Base-by-base conservation (phyloP, 78 protist genomes). In the Trichosphaerium sp. region DNA sequence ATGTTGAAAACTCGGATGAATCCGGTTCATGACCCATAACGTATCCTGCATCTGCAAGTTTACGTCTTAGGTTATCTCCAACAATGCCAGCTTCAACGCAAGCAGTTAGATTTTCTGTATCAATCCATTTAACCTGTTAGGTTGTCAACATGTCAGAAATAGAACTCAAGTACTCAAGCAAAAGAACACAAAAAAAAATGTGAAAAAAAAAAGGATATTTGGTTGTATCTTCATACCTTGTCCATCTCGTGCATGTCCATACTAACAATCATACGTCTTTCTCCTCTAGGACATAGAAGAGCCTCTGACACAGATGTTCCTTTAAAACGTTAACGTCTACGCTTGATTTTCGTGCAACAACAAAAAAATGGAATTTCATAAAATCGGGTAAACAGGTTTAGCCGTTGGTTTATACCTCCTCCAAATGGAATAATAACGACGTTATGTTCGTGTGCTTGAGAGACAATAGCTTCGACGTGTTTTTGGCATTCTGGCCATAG, bases 21-120 rank as follows among this genome's bases (percentile, higher is more conserved):
- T 88, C 94, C 31, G 94, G 94, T 40, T 89, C 94, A 63, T 89
- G 94, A 18, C 94, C 94, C 49, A 83, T 25, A 47, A 65, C 54
- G 34, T 83, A 65, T 29, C 91, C 94, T 10, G 60, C 42, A 25
- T 48, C 58, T 8, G 49, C 72, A 11, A 89, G 59, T 34, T 83
- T 67, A 38, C 67, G 43, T 42, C 83, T 84, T 5, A 89, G 29
- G 32, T 85, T 89, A 64, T 74, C 82, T 32, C 94, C 94, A 56
- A 82, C 44, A 37, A 82, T 57, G 49, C 94, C 94, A 25, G 80
- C 81, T 72, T 89, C 89, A 44, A 89, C 71, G 71, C 85, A 77
- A 15, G 90, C 94, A 38, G 65, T 65, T 69, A 64, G 74, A 43
- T 66, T 72, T 34, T 75, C 76, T 47, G 55, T 26, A 44, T 89